Base-by-base conservation (phyloP, 495 filamentous ascomycete species). In the Daldinia caldariorum region DNA sequence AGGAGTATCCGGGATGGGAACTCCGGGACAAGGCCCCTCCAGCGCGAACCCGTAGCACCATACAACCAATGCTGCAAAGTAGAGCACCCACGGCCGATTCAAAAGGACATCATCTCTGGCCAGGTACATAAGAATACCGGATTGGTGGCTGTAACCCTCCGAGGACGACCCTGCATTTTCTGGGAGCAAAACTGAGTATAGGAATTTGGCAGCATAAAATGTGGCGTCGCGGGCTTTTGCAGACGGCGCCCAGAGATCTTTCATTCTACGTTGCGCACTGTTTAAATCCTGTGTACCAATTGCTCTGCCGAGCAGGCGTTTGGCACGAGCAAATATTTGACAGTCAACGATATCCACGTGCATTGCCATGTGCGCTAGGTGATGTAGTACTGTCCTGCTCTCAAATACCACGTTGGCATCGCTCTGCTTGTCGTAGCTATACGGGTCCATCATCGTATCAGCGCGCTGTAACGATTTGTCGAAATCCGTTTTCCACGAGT, bases 261-360 rank as follows among this genome's bases (percentile, higher is more conserved):
- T 92, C 90, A 97, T 96, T 66, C 93, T 89, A 58, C 91, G 88
- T 63, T 92, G 89, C 8, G 92, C 94, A 35, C 88, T 89, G 55
- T 82, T 87, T 54, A 94, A 89, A 80, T 99, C 95, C 62, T 91
- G 87, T 3, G 87, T 82, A 0, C 92, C 92, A 71, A 97, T 95
- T 1, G 90, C 89, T 32, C 94, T 89, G 9, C 96, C 94, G 37
- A 99, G 86, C 9, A 97, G 83, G 20, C 94, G 84, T 61, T 89
- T 88, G 0, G 94, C 93, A 2, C 93, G 90, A 8, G 94, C 95
- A 76, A 96, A 97, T 66, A 98, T 95, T 78, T 97, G 95, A 74
- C 94, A 94, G 77, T 97, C 94, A n/a, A 94, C 92, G 50, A 98
- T 92, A 75, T 98, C 95, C 8, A 97, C 94, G 76, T 98, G 94